Percentiles rank a stretch among this genome's conserved stretches.
phyloP scores from a whole-genome alignment of 2,329 filamentous ascomycete species.

The Truncatella angustata region DNA sequence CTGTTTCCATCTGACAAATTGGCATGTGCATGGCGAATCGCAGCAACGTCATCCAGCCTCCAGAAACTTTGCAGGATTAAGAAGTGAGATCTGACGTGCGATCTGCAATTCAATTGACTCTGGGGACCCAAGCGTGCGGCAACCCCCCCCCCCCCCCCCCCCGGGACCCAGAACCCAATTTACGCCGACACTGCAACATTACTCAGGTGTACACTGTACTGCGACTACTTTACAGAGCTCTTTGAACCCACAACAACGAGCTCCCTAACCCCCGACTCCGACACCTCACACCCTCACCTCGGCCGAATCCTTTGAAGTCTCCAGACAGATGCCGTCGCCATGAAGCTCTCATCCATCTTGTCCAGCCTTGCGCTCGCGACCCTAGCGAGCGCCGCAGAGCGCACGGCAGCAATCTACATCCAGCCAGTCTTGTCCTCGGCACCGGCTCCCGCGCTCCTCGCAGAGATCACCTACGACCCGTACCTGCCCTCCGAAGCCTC shows the following conservation, averaged over 20 bases:
- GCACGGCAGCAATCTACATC: constrained; percentile 52
- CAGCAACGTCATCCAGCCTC: too few species aligned
- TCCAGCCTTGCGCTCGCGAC: constrained; percentile 41
- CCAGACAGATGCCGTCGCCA: constrained; percentile 24
- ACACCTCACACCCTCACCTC: neutral
- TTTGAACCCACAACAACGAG: too few species aligned
- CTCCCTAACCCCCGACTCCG: neutral
- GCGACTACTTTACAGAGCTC: too few species aligned
- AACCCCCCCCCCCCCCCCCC: too few species aligned
- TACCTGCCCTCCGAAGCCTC: constrained; percentile 41
- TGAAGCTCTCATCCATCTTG: constrained; percentile 41
- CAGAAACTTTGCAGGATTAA: neutral
- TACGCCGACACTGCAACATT: neutral
- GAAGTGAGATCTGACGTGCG: neutral
- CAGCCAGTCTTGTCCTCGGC: constrained; percentile 43
- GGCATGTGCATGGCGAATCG: too few species aligned
- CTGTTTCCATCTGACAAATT: too few species aligned
- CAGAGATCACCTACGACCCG: constrained; percentile 55
- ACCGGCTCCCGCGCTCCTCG: constrained; percentile 43
- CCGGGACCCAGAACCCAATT: neutral
- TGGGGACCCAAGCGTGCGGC: too few species aligned
- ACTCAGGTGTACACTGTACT: too few species aligned
- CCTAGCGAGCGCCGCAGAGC: constrained; percentile 35
- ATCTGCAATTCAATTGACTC: too few species aligned
- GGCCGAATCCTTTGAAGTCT: constrained; percentile 5